Percentiles rank a stretch among this genome's conserved stretches.
These are phyloP conservation scores for Phytophthora megakarya DNA, from an alignment of 352 stramenopile species.

Conservation along the genomic window DNA sequence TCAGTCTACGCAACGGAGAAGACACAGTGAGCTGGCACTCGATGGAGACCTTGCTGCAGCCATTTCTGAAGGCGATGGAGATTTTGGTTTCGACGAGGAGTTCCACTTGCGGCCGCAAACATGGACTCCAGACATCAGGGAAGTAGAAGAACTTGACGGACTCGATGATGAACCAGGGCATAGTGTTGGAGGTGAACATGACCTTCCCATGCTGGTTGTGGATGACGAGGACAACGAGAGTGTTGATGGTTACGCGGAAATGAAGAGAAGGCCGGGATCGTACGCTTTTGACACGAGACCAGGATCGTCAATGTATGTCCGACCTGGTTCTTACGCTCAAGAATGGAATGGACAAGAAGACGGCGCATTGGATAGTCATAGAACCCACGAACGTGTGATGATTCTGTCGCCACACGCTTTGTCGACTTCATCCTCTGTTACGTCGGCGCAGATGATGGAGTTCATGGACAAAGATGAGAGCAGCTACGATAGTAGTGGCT, in stretches of 20 bases:
- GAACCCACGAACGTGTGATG: slow-evolving; percentile 31
- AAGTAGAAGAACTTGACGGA: slow-evolving; percentile 36
- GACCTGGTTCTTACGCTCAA: slow-evolving; percentile 28
- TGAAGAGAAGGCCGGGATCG: slow-evolving; percentile 25
- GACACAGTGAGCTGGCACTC: slow-evolving; percentile 29
- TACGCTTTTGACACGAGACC: slow-evolving; percentile 24
- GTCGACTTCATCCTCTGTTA: slow-evolving; percentile 41
- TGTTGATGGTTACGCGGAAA: slow-evolving; percentile 39
- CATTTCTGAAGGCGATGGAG: background rate
- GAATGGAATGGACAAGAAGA: slow-evolving; percentile 34
- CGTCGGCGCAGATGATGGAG: slow-evolving; percentile 39
- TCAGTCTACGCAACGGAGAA: slow-evolving; percentile 28
- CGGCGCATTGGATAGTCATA: slow-evolving; percentile 26
- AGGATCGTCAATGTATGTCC: slow-evolving; percentile 23
- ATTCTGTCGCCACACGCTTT: slow-evolving; percentile 37
- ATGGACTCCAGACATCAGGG: slow-evolving; percentile 29
- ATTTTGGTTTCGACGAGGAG: slow-evolving; percentile 6
- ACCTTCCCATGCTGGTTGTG: slow-evolving; percentile 44
- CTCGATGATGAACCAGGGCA: slow-evolving; percentile 23
- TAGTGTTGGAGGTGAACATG: slow-evolving; percentile 14
- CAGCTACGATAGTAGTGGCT: slow-evolving; percentile 27
- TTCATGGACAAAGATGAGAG: slow-evolving; percentile 37
- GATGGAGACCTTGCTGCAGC: slow-evolving; percentile 3
- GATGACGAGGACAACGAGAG: slow-evolving; percentile 42
- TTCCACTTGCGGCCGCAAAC: slow-evolving; percentile 27